Conservation (phyloP, 176 grass and related monocot species). For the Musa beccarii region DNA sequence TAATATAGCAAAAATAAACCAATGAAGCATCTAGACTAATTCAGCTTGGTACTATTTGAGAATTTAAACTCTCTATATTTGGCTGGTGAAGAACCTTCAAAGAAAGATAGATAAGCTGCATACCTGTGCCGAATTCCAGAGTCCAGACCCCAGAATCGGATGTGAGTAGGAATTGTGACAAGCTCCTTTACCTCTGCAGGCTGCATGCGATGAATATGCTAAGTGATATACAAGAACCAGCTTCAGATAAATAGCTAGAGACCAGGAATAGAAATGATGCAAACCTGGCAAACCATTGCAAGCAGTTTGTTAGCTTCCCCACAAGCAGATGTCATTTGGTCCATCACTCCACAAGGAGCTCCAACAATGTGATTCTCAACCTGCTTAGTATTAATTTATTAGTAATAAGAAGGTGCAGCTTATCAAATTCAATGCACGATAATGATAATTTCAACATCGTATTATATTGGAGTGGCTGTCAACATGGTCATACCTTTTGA, state of each 20-base stretch:
- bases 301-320: conserved; percentile 95
- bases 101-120: neutral
- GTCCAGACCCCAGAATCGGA: conserved; percentile 94
- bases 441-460: neutral
- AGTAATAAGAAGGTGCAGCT: conserved; percentile 26
- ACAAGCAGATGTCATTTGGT: conserved; percentile 97
- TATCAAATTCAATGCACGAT: neutral
- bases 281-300: conserved; percentile 99
- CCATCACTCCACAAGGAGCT: conserved; percentile 97
- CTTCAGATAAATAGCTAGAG: neutral
- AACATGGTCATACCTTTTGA: conserved; percentile 54
- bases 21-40: neutral
- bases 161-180: conserved; percentile 80
- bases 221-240: neutral
- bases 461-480: neutral
- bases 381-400: conserved; percentile 25
- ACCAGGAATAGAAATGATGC: neutral
- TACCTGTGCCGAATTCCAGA: conserved; percentile 98
- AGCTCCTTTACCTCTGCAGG: conserved; percentile 97
- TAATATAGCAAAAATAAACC: neutral
- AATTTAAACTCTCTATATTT: neutral
- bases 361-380: conserved; percentile 89
- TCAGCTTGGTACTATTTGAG: neutral
- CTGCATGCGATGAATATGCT: conserved; percentile 33
- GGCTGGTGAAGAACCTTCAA: neutral